Conservation (phyloP, 129 eudicot genomes). For the Tagetes patula region DNA sequence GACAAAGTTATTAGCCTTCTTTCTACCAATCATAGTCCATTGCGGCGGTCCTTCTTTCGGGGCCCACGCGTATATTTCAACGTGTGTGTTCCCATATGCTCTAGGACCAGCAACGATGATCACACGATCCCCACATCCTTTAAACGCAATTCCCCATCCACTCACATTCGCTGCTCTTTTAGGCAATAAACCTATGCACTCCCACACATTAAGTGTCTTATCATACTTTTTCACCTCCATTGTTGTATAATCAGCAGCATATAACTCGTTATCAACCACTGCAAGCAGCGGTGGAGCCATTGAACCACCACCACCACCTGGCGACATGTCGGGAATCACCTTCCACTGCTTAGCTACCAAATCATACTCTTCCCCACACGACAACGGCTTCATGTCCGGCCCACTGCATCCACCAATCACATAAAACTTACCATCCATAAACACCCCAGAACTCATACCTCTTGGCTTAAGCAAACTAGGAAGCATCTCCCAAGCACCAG, state of each 20-base stretch:
- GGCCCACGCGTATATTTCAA: slow-evolving; percentile 60
- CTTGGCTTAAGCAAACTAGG: slow-evolving; percentile 51
- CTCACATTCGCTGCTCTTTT: slow-evolving; percentile 44
- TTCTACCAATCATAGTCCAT: slow-evolving; percentile 51
- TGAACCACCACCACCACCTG: slow-evolving; percentile 23
- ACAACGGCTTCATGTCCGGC: slow-evolving; percentile 29
- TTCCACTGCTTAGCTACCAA: slow-evolving; percentile 45
- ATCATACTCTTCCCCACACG: slow-evolving; percentile 72
- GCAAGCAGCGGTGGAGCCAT: slow-evolving; percentile 76
- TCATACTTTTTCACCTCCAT: slow-evolving; percentile 60
- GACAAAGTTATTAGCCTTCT: slow-evolving; percentile 51
- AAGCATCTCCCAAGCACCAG: slow-evolving; percentile 48
- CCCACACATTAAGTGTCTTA: slow-evolving; percentile 47
- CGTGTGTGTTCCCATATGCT: slow-evolving; percentile 27
- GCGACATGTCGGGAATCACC: slow-evolving; percentile 56
- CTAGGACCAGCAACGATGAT: slow-evolving; percentile 66
- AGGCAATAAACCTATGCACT: slow-evolving; percentile 54
- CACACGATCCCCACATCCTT: slow-evolving; percentile 63
- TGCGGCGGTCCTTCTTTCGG: slow-evolving; percentile 53
- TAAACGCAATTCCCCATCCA: slow-evolving; percentile 79
- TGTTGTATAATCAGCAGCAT: slow-evolving; percentile 56
- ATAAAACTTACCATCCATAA: slow-evolving; percentile 69
- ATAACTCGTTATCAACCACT: slow-evolving; percentile 60
- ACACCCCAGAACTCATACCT: slow-evolving; percentile 61
- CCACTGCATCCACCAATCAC: slow-evolving; percentile 67